Conservation (phyloP, 768 basidiomycete species). For the Pholiota molesta region DNA sequence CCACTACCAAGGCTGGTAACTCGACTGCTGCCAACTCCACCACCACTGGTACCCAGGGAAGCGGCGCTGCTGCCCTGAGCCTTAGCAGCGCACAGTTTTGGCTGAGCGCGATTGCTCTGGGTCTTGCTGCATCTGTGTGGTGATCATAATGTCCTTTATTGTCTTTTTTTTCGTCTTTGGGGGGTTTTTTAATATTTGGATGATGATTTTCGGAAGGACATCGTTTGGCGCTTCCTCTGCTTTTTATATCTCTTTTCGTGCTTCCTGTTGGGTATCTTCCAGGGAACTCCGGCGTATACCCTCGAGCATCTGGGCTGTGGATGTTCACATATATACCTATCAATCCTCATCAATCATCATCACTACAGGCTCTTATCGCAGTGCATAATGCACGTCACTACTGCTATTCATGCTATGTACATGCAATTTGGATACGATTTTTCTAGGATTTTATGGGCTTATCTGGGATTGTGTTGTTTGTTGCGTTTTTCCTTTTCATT, state of each 20-base stretch:
- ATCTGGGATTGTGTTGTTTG: not conserved
- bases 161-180: not conserved
- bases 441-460: not conserved
- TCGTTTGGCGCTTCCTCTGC: not conserved
- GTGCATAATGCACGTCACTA: too few relatives aligned
- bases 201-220: constrained; percentile 1
- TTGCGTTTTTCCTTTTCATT: not conserved
- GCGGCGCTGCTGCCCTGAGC: constrained; percentile 1
- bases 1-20: constrained; percentile 11
- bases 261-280: not conserved
- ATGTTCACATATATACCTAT: not conserved
- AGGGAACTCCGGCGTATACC: not conserved
- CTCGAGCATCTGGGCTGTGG: not conserved
- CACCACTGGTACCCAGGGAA: not conserved
- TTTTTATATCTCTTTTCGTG: not conserved
- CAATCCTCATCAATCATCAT: not conserved
- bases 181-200: not conserved
- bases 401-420: not conserved
- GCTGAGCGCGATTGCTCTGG: not conserved
- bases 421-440: not conserved
- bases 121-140: not conserved
- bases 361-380: too few relatives aligned
- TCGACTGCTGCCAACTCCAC: not conserved
- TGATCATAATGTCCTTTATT: not conserved
- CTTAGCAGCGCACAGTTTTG: not conserved